Evolutionary conservation across 2,329 filamentous ascomycete species (phyloP).

Genomic region (Trichoderma harzianum): DNA sequence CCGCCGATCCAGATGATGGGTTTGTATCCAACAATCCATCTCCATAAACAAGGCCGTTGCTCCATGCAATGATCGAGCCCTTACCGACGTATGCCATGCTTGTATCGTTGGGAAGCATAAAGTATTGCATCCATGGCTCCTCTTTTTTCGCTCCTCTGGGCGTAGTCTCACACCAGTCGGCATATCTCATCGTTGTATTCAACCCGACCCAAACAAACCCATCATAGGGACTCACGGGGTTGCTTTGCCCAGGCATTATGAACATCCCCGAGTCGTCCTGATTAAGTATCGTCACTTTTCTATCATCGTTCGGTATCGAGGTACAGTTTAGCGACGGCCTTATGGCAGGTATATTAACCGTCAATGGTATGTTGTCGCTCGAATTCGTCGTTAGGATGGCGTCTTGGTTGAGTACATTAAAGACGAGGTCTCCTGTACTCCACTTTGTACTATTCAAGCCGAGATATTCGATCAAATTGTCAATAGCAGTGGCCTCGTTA

Average conservation of each 20-base stretch:
- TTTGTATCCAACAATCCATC: conserved; percentile 1
- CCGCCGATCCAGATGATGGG: background rate
- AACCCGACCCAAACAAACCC: conserved; percentile 4
- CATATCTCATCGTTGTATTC: background rate
- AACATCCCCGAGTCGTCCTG: background rate
- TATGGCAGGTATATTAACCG: background rate
- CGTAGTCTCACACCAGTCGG: background rate
- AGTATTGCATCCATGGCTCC: conserved; percentile 11
- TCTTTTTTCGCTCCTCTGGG: background rate
- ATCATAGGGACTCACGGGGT: background rate
- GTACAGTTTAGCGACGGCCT: conserved; percentile 1
- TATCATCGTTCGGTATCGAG: background rate
- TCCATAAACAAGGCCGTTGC: background rate
- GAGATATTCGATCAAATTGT: conserved; percentile 3
- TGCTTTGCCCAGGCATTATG: background rate
- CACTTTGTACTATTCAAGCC: conserved; percentile 7
- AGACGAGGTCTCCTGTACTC: background rate
- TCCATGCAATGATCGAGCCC: background rate
- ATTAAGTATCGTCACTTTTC: background rate
- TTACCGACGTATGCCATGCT: conserved; percentile 10
- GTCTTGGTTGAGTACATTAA: background rate
- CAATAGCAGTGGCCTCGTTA: conserved; percentile 5
- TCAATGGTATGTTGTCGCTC: background rate
- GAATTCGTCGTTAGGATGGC: background rate
- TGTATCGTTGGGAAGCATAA: conserved; percentile 6